Conservation (phyloP, 257 asterid species). For the Solanum clarkiae region DNA sequence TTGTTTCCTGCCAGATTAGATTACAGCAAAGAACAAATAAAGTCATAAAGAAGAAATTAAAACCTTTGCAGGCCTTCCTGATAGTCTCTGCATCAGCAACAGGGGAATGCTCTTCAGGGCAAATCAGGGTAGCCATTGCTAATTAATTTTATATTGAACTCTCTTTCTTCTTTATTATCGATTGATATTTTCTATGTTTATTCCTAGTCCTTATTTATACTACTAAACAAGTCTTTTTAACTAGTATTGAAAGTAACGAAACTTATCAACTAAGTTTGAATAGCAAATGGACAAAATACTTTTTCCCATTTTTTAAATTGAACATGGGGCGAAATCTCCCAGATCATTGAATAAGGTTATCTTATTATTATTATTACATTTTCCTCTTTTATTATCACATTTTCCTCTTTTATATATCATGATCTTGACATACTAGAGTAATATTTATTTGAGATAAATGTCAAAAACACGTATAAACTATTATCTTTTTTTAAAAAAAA, state of each 20-base stretch:
- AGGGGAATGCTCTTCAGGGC: conserved; percentile 61
- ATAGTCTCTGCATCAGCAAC: conserved; percentile 78
- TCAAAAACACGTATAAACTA: too few species aligned
- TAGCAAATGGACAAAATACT: neutral
- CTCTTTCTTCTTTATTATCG: neutral
- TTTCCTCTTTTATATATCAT: neutral
- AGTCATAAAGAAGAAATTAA: neutral
- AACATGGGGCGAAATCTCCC: neutral
- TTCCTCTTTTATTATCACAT: neutral
- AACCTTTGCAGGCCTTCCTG: conserved; percentile 66
- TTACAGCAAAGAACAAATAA: neutral
- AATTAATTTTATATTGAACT: neutral
- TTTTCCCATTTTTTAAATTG: neutral
- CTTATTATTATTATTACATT: neutral
- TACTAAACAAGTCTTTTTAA: neutral
- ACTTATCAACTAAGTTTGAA: neutral
- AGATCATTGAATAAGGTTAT: neutral
- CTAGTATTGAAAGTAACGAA: conserved; percentile 26
- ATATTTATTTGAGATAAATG: too few species aligned
- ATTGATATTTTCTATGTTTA: neutral
- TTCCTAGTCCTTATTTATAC: neutral
- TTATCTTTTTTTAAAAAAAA: too few species aligned
- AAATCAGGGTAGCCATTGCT: conserved; percentile 47
- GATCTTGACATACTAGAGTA: neutral
- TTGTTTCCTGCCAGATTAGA: too few species aligned